Evolutionary conservation across 2,329 filamentous ascomycete genomes (phyloP), one percentile per base, ranked within the genome.

Genomic region (Parafenestella ontariensis): DNA sequence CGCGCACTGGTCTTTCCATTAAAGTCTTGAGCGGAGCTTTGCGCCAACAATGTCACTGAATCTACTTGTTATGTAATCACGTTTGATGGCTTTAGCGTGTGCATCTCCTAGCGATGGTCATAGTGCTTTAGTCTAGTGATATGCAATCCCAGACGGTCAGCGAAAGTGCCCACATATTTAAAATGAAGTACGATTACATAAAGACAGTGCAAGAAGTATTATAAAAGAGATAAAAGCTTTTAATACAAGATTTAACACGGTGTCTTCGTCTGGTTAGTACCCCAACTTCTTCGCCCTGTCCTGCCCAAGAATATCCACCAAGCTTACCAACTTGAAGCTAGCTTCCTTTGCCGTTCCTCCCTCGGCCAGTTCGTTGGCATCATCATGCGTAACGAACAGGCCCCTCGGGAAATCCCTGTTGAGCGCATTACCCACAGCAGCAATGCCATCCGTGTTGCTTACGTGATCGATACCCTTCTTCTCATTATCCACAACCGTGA

Each of bases 371-470:
- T 84, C 77, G 52, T 85, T 85, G 2, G 79, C 78, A 65, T 85
- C 83, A 56, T 85, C 82, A 52, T 84, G 82, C 11, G 81, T 78
- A 3, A 84, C 81, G 2, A 85, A 61, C 21, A 85, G 41, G 0
- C 83, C 82, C 7, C 68, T 17, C 0, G 65, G 66, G 26, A 72
- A 73, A 28, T 72, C 69, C 2, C 58, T 61, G 26, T 80, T 79
- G 34, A 84, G 66, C 0, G 62, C 70, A 0, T 73, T 74, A 0
- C 81, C 79, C 3, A 84, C 79, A 0, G 79, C 82, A 0, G 81
- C 57, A 24, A 84, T 70, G 0, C 83, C 82, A 49, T 85, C 83
- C 0, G 82, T 84, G 56, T 85, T 85, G 13, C 78, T 81, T 5
- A 85, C 82, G 5, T 73, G 76, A 45, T 84, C 83, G 20, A 84